Base-by-base conservation (phyloP, 2,329 filamentous ascomycete species). In the Ophiocordyceps sinensis region DNA sequence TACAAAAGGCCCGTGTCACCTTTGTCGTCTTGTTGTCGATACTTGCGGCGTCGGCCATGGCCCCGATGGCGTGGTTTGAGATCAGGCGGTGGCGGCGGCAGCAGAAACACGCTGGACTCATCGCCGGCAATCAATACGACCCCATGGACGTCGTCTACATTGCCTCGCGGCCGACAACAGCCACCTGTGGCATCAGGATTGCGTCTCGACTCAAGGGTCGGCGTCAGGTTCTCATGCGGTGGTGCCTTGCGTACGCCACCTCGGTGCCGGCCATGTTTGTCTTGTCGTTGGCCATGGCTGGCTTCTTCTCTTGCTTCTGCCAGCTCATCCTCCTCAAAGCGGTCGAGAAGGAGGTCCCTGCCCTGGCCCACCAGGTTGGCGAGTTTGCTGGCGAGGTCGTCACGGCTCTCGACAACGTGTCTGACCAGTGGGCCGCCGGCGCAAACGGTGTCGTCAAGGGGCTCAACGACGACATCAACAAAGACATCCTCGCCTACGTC, bases 101-200 rank as follows among this genome's bases (percentile, higher is more conserved):
- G 70, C 75, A 81, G 57, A 67, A 79, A 49, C 79, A 81, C 44
- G 75, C 84, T 19, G 65, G 70, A 42, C 67, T 87, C 28, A 71
- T 94, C 49, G 66, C 70, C 37, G 66, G 73, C 49, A 68, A 80
- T 42, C 73, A 76, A 28, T 78, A 79, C 55, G 87, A 96, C 53
- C 74, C 82, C 1, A 78, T 94, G 71, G 89, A 96, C 56, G 78
- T 88, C 30, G 76, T 94, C 35, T 94, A 95, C 62, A 82, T 95
- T 49, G 78, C 82, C 28, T 88, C 85, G 29, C 77, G 86, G 19
- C 87, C 89, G 2, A 77, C 81, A 51, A 85, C 86, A 1, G 76
- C 85, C 1, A 70, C 71, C 2, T 64, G 73, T 26, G 89, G 88
- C 34, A 73, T 94, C 56, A 80, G 74, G 61, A 51, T 84, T 17